Evolutionary conservation across 768 basidiomycete genomes (phyloP).

Genomic region (Calocybe indica): DNA sequence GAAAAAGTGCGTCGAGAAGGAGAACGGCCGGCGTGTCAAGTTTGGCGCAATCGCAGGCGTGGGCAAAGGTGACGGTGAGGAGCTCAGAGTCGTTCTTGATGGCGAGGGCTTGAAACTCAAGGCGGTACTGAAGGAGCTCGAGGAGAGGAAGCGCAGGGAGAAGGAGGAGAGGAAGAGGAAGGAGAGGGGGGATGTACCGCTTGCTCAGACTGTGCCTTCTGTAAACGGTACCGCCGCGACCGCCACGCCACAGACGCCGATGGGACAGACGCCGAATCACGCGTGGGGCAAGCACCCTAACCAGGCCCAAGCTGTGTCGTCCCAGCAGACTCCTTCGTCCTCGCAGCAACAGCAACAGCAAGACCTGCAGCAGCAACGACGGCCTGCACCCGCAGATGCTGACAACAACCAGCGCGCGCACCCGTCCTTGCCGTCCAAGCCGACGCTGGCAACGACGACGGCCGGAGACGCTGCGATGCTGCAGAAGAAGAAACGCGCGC

Average conservation of each 20-base stretch:
- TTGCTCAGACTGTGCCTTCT: not conserved
- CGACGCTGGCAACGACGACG: not conserved
- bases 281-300: not conserved
- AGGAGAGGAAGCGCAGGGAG: slow-evolving; percentile 46
- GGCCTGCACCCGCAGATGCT: not conserved
- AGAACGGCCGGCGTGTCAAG: slow-evolving; percentile 57
- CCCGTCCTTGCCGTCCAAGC: not conserved
- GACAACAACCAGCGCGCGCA: too few relatives aligned
- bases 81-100: slow-evolving; percentile 76
- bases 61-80: slow-evolving; percentile 35
- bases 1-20: slow-evolving; percentile 53
- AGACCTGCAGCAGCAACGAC: not conserved
- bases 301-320: not conserved
- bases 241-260: slow-evolving; percentile 5
- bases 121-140: slow-evolving; percentile 61
- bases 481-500: too few relatives aligned
- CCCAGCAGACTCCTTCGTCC: not conserved
- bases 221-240: not conserved
- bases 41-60: slow-evolving; percentile 30
- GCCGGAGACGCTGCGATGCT: not conserved
- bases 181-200: slow-evolving; percentile 14
- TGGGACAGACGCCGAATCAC: slow-evolving; percentile 1
- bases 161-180: slow-evolving; percentile 36
- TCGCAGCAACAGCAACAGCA: not conserved
- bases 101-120: slow-evolving; percentile 60